phyloP scores from a whole-genome alignment of 208 protist species.

The Leishmania guyanensis region DNA sequence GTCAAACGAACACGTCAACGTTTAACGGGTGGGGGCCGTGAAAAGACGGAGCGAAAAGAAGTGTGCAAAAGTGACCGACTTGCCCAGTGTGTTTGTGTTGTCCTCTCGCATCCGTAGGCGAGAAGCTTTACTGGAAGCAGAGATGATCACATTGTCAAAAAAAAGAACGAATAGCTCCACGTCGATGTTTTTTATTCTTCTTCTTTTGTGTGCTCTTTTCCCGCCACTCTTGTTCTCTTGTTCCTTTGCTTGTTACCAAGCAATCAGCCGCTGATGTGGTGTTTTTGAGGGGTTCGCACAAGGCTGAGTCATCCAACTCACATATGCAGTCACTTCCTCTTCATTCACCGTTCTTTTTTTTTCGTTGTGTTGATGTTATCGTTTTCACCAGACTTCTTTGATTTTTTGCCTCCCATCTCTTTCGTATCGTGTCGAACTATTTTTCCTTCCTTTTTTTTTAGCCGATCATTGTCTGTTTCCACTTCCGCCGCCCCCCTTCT shows the following conservation, averaged over 20 bases:
- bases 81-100: neutral
- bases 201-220: neutral
- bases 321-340: neutral
- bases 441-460: neutral
- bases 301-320: too few relatives aligned
- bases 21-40: neutral
- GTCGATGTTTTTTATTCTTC: conserved; percentile 2
- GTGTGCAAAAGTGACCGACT: neutral
- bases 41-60: neutral
- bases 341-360: neutral
- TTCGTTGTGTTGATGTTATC: conserved; percentile 7
- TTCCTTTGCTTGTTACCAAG: conserved; percentile 3
- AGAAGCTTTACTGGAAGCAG: too few relatives aligned
- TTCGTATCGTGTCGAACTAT: too few relatives aligned
- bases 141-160: neutral
- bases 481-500: too few relatives aligned
- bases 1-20: neutral
- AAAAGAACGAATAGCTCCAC: neutral
- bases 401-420: neutral
- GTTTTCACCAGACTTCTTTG: neutral
- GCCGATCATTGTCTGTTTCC: neutral
- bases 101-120: too few relatives aligned
- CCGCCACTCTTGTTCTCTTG: conserved; percentile 1
- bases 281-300: too few relatives aligned
- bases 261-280: too few relatives aligned